phyloP scores from a whole-genome alignment of 2,329 filamentous ascomycete genomes.

The Samsoniella hepiali region DNA sequence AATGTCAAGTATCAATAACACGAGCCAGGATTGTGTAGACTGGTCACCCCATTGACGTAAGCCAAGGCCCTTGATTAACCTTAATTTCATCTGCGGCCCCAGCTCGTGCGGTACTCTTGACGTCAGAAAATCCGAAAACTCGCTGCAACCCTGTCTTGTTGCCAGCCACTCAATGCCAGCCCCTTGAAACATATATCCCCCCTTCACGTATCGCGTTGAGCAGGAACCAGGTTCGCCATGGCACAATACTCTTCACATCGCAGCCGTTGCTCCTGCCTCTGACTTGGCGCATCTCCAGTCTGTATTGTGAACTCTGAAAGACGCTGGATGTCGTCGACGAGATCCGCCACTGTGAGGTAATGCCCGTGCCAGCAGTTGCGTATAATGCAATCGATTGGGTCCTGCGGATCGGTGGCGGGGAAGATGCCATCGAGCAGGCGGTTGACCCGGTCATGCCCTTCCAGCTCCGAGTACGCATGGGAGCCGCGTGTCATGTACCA shows the following conservation, averaged over 20 bases:
- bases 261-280: background rate
- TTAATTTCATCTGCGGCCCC: too few relatives aligned
- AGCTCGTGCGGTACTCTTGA: too few relatives aligned
- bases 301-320: background rate
- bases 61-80: too few relatives aligned
- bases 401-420: constrained; percentile 12
- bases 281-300: background rate
- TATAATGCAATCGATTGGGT: constrained; percentile 23
- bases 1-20: too few relatives aligned
- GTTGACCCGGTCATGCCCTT: constrained; percentile 19
- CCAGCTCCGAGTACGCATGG: constrained; percentile 23
- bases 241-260: constrained; percentile 1
- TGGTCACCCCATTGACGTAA: too few relatives aligned
- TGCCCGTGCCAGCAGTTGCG: constrained; percentile 21
- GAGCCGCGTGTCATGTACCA: constrained; percentile 23
- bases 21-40: too few relatives aligned
- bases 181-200: too few relatives aligned
- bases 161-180: too few relatives aligned
- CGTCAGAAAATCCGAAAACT: too few relatives aligned
- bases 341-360: constrained; percentile 16
- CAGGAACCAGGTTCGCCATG: background rate
- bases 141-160: too few relatives aligned
- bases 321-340: constrained; percentile 18
- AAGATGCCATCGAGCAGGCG: constrained; percentile 20
- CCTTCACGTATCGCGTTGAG: background rate